Evolutionary conservation across 768 basidiomycete species (phyloP).

Genomic region (Solioccasus polychromus): DNA sequence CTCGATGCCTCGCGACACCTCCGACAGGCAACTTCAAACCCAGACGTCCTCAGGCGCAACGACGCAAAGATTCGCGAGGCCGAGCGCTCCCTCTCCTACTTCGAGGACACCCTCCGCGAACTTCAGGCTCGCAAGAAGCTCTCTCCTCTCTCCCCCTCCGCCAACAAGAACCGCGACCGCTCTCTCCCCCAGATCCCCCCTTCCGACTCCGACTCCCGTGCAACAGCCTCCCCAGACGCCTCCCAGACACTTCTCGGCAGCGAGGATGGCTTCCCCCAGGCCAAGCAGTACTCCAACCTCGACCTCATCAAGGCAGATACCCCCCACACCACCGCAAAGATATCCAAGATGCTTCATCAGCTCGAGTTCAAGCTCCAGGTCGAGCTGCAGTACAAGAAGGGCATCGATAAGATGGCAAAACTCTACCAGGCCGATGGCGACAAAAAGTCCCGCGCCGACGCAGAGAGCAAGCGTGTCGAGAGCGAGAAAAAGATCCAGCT

Average conservation of each 20-base stretch:
- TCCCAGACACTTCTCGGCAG: conserved; percentile 39
- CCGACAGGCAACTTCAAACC: conserved; percentile 79
- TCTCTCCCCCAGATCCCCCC: conserved; percentile 48
- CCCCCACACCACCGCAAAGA: conserved; percentile 92
- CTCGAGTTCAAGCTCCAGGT: conserved; percentile 99
- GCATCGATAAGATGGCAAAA: conserved; percentile 99
- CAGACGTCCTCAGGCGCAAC: conserved; percentile 77
- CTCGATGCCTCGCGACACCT: conserved; percentile 80
- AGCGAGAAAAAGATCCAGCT: conserved; percentile 97
- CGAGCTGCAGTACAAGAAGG: conserved; percentile 96
- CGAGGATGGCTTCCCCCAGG: conserved; percentile 43
- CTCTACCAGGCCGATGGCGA: conserved; percentile 96
- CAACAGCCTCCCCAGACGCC: conserved; percentile 37
- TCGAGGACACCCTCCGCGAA: conserved; percentile 81
- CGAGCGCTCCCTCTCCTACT: conserved; percentile 80
- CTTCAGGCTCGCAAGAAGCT: conserved; percentile 73
- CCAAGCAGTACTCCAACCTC: conserved; percentile 75
- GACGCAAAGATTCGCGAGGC: conserved; percentile 87
- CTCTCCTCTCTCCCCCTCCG: conserved; percentile 29
- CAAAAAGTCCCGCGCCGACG: conserved; percentile 91
- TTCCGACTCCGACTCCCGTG: conserved; percentile 44
- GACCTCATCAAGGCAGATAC: conserved; percentile 98
- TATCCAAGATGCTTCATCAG: conserved; percentile 96
- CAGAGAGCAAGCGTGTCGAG: conserved; percentile 90
- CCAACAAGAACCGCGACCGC: conserved; percentile 31